Evolutionary conservation across 768 basidiomycete genomes (phyloP).

Genomic region (Neoboletus magnificus): DNA sequence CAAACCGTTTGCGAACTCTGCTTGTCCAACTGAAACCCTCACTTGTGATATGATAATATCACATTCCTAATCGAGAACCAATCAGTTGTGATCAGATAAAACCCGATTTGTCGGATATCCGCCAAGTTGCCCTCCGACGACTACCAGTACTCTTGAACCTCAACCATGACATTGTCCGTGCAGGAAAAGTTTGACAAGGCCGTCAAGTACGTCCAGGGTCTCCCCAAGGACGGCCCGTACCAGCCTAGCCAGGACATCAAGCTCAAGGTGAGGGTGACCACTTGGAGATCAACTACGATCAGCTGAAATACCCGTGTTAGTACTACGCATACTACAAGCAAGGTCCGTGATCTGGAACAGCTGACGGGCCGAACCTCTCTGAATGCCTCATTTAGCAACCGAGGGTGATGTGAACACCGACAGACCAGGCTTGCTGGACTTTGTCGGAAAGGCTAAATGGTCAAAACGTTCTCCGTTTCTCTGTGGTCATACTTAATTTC

Average conservation of each 20-base stretch:
- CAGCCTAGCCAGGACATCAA: constrained; percentile 70
- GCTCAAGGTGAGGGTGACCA: constrained; percentile 56
- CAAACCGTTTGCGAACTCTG: neutral
- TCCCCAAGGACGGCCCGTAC: constrained; percentile 73
- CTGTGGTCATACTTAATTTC: neutral
- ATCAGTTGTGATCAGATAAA: constrained; percentile 20
- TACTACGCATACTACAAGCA: constrained; percentile 96
- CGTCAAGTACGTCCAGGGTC: constrained; percentile 56
- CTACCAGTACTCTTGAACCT: constrained; percentile 8
- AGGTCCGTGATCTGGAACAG: constrained; percentile 43
- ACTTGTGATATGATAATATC: constrained; percentile 3
- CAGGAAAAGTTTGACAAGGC: constrained; percentile 73
- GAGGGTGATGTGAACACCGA: constrained; percentile 66
- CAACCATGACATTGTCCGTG: constrained; percentile 48
- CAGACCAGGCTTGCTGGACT: constrained; percentile 78
- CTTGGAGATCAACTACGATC: constrained; percentile 1
- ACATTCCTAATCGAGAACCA: constrained; percentile 11
- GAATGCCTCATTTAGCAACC: constrained; percentile 49
- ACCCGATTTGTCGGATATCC: neutral
- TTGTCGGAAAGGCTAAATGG: constrained; percentile 90
- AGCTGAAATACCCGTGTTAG: constrained; percentile 39
- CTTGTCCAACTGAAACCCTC: constrained; percentile 2
- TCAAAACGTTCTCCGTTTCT: constrained; percentile 27
- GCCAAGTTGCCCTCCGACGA: neutral
- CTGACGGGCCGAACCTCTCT: neutral